Percentiles rank a stretch among this genome's conserved stretches.
phyloP scores from a whole-genome alignment of 164 flowering plant genomes.

The Vitis riparia region DNA sequence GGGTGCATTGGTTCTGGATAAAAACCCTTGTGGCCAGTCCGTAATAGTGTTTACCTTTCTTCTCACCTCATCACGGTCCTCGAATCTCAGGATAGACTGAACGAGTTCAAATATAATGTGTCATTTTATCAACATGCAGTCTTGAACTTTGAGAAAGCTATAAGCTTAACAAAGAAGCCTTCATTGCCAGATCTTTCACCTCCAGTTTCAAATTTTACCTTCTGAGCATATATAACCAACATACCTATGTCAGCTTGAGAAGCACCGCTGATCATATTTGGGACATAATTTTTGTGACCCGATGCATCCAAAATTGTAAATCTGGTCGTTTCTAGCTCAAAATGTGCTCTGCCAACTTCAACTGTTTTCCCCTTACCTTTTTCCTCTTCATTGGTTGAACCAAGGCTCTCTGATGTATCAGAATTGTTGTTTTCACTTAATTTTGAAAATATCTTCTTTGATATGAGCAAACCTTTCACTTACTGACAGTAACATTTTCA shows the following conservation, averaged over 20 bases:
- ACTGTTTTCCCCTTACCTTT: conserved; percentile 80
- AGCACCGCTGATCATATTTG: conserved; percentile 99
- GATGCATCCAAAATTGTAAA: conserved; percentile 99
- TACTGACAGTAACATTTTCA: conserved; percentile 39
- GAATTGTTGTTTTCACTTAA: conserved; percentile 62
- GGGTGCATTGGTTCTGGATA: no score
- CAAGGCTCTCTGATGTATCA: conserved; percentile 68
- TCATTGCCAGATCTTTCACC: conserved; percentile 81
- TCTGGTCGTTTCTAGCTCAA: conserved; percentile 87
- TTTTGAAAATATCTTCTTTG: conserved; percentile 54
- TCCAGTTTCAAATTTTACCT: conserved; percentile 99
- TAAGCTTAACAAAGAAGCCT: no score
- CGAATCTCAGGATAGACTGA: no score
- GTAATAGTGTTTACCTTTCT: no score
- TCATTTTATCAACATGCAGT: no score
- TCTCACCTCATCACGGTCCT: no score
- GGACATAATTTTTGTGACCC: conserved; percentile 98
- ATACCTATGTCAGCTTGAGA: conserved; percentile 98
- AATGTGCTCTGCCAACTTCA: conserved; percentile 98
- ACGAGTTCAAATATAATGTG: no score
- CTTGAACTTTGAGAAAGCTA: no score
- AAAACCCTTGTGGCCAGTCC: no score
- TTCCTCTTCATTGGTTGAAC: conserved; percentile 52
- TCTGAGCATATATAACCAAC: conserved; percentile 80
- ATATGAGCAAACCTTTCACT: conserved; percentile 48